A percentile compares a stretch with the other conserved stretches of the same genome.
phyloP scores from a whole-genome alignment of 2,329 filamentous ascomycete genomes.

The Monascus ruber region DNA sequence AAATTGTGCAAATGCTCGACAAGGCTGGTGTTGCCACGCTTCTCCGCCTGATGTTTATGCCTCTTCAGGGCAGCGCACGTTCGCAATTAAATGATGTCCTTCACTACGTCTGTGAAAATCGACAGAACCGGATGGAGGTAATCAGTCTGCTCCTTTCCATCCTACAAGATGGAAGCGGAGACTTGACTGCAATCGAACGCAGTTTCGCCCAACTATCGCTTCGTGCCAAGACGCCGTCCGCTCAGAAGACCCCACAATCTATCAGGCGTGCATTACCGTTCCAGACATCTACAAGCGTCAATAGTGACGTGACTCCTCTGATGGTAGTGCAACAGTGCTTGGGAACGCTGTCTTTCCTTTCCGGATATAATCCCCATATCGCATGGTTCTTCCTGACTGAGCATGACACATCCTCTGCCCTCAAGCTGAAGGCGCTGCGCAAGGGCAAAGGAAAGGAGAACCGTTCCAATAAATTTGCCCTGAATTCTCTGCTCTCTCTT shows the following conservation, averaged over 20 bases:
- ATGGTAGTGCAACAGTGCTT: conserved; percentile 95
- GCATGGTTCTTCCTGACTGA: conserved; percentile 89
- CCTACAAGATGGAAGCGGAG: conserved; percentile 86
- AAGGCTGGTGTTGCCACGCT: conserved; percentile 93
- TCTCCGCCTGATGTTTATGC: conserved; percentile 95
- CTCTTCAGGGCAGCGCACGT: conserved; percentile 77
- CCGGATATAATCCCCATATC: conserved; percentile 73
- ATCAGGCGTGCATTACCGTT: conserved; percentile 65
- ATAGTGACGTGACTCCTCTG: conserved; percentile 81
- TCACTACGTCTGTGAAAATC: conserved; percentile 85
- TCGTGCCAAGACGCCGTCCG: conserved; percentile 68
- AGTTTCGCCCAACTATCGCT: conserved; percentile 90
- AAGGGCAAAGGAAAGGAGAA: conserved; percentile 84
- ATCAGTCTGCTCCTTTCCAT: conserved; percentile 87
- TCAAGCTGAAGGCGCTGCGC: conserved; percentile 64
- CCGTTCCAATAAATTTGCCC: conserved; percentile 74
- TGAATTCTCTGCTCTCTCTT: conserved; percentile 80
- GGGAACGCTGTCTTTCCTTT: conserved; percentile 70
- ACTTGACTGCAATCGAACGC: conserved; percentile 85
- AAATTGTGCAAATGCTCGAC: conserved; percentile 92
- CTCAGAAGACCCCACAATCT: conserved; percentile 71
- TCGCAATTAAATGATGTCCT: conserved; percentile 77
- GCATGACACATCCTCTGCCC: conserved; percentile 66
- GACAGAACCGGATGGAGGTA: conserved; percentile 89
- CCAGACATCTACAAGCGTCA: conserved; percentile 43